Evolutionary conservation across 1,284 basidiomycete species (phyloP).

Genomic region (Sanghuangporus weigelae): DNA sequence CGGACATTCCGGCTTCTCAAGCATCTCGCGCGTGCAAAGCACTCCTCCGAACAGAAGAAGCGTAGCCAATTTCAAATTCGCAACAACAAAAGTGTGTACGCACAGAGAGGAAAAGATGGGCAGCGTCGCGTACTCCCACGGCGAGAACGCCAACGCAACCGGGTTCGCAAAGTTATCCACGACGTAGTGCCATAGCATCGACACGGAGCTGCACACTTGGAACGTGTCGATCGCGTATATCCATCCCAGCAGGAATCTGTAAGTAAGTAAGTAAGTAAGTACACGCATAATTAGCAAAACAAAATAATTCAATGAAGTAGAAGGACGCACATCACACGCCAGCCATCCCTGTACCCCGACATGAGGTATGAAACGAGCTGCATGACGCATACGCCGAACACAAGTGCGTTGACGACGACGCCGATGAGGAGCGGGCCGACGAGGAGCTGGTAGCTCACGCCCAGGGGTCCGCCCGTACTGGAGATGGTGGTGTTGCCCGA

Average conservation of each 20-base stretch:
- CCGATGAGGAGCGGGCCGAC: slow-evolving; percentile 12
- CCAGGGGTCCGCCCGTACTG: background rate
- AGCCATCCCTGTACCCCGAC: background rate
- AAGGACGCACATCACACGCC: background rate
- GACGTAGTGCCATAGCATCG: slow-evolving; percentile 14
- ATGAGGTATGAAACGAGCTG: background rate
- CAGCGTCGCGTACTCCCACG: slow-evolving; percentile 7
- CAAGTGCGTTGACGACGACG: slow-evolving; percentile 3
- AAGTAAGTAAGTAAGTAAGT: background rate
- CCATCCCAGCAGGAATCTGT: background rate
- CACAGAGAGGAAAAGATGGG: slow-evolving; percentile 7
- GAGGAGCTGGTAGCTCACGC: background rate
- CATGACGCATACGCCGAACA: slow-evolving; percentile 10
- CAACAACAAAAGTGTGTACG: background rate
- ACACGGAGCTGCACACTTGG: slow-evolving; percentile 2
- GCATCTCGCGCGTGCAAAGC: no score
- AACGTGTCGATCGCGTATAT: slow-evolving; percentile 5
- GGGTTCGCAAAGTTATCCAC: slow-evolving; percentile 12
- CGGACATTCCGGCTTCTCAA: no score
- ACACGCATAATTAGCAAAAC: background rate
- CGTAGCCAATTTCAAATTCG: background rate
- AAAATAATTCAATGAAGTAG: background rate
- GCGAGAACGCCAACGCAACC: background rate
- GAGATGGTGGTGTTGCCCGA: background rate
- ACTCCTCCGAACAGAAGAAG: background rate